Evolutionary conservation across 208 protist genomes (phyloP).

Genomic region (Crithidia mellificae): DNA sequence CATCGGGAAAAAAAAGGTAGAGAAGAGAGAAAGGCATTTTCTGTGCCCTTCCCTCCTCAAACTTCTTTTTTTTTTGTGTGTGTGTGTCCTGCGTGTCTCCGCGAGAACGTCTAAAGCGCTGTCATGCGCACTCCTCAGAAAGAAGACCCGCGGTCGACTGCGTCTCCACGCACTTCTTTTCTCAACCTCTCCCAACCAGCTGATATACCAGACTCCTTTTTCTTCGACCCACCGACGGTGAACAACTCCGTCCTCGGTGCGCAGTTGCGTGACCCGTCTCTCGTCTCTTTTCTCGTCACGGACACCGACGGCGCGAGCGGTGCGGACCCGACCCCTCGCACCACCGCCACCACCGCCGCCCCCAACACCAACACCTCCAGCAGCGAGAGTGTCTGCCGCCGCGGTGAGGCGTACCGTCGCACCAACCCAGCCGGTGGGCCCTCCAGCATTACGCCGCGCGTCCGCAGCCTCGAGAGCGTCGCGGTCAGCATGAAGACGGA

Average conservation of each 20-base stretch:
- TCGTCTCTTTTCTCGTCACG: not conserved
- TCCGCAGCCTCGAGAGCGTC: slow-evolving; percentile 9
- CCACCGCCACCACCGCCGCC: no score
- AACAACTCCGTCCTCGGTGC: not conserved
- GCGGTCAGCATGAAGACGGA: not conserved
- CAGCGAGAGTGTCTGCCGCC: not conserved
- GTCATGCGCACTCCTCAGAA: slow-evolving; percentile 1
- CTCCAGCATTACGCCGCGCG: not conserved
- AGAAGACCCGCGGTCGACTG: not conserved
- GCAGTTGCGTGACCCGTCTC: not conserved
- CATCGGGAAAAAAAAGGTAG: no score
- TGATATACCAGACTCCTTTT: not conserved
- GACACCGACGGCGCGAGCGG: not conserved
- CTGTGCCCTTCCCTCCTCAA: no score
- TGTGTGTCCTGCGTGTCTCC: no score
- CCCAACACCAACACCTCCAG: not conserved
- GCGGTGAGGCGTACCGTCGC: slow-evolving; percentile 5
- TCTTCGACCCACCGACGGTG: slow-evolving; percentile 16
- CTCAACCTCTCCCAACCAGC: not conserved
- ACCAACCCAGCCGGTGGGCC: not conserved
- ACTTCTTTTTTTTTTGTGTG: no score
- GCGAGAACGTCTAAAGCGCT: no score
- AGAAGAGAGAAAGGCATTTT: no score
- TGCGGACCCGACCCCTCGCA: not conserved
- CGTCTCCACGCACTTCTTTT: not conserved